Evolutionary conservation across 805 yeast species (phyloP), one percentile per base, ranked within the genome.

Genomic region (Metschnikowia santaceciliae): DNA sequence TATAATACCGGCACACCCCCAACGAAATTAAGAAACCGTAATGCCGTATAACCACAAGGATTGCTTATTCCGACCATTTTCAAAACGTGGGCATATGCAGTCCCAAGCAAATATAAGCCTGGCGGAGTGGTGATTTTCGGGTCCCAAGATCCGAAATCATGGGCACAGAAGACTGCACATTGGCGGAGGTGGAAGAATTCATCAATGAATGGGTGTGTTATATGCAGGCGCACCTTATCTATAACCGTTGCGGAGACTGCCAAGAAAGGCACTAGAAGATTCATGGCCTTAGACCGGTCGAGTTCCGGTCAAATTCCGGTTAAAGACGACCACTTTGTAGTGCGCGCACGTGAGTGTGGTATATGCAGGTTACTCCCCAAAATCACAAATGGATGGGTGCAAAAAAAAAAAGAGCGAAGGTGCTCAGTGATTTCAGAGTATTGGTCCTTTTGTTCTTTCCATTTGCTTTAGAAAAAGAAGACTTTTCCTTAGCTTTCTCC

Each of bases 101-200:
- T 67, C 4, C 80, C 81, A 8, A 80, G 55, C 5, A 66, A 50
- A 63, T 94, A 92, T 15, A 92, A 71, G 0, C 98, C 99, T 0
- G 98, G 98, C 1, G 99, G 99, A 0, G 99, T 94, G 1, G 99
- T 92, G 63, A 94, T 90, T 63, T 92, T 91, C 11, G 83, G 77
- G 65, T 94, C 90, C 62, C 62, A 59, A 1, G 70, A 60, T n/a
- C 55, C 48, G 69, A 83, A 90, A 47, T 81, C 71, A 11, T 85
- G 86, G 1, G 64, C 57, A 52, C 89, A 79, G 61, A 86, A 90
- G 44, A 72, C 75, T 51, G 80, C 75, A 6, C 95, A 83, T 72
- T 94, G 98, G 6, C 83, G 81, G 20, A 88, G 75, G 64, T 94
- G 99, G 68, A 92, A 92, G 11, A 80, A 74, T 66, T 94, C 99